A percentile compares a stretch with the other conserved stretches of the same genome.
Evolutionary conservation across 2,329 filamentous ascomycete genomes (phyloP).

Genomic region (Phialemoniopsis sp.): DNA sequence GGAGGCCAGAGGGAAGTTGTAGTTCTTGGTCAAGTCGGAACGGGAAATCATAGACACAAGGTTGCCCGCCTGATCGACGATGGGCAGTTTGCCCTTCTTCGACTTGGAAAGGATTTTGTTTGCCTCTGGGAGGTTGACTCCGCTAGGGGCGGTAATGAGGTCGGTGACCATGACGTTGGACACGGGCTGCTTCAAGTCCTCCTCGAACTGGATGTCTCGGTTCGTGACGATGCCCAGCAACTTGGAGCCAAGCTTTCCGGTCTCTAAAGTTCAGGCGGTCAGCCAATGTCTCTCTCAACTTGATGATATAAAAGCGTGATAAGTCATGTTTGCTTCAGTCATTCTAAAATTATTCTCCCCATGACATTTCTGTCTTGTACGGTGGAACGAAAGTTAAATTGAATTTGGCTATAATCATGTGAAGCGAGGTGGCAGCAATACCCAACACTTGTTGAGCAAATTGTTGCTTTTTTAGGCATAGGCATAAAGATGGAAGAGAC

Average conservation of each 20-base stretch:
- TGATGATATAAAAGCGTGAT: constrained; percentile 28
- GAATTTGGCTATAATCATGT: constrained; percentile 78
- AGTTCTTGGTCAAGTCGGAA: constrained; percentile 97
- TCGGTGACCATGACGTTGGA: constrained; percentile 93
- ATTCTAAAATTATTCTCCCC: constrained; percentile 62
- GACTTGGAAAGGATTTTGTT: constrained; percentile 91
- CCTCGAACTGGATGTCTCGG: constrained; percentile 96
- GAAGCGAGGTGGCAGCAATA: constrained; percentile 25
- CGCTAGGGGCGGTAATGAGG: constrained; percentile 79
- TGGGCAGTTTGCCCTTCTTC: constrained; percentile 97
- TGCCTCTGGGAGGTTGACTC: constrained; percentile 81
- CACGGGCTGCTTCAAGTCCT: constrained; percentile 66
- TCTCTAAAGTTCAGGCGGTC: constrained; percentile 56
- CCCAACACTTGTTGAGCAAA: too few species aligned
- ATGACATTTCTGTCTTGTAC: constrained; percentile 82
- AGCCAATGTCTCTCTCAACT: constrained; percentile 23
- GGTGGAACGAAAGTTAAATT: constrained; percentile 99
- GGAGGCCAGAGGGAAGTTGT: constrained; percentile 92
- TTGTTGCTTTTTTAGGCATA: too few species aligned
- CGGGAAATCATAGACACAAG: constrained; percentile 88
- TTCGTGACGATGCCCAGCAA: constrained; percentile 97
- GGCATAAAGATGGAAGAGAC: too few species aligned
- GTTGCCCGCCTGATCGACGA: constrained; percentile 79
- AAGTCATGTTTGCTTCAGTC: constrained; percentile 20
- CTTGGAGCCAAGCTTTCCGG: constrained; percentile 89